Conservation (phyloP, 768 basidiomycete species). For the Amylocystis lapponica region DNA sequence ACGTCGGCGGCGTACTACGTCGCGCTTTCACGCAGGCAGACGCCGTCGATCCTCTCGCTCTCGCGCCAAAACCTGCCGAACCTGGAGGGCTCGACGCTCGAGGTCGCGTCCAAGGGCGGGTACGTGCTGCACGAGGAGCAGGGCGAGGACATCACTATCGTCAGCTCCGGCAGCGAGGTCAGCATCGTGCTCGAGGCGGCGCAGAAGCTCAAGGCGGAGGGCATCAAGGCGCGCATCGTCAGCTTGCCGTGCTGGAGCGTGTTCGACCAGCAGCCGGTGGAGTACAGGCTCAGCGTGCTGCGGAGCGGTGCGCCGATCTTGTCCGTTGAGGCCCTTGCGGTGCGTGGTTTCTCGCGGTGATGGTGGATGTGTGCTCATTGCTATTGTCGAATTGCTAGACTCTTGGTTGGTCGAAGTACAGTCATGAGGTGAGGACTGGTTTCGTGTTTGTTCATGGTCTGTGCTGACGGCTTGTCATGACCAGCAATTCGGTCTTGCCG, state of each 20-base stretch:
- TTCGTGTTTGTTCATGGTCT: too few species aligned
- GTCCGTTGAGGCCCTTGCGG: constrained; percentile 77
- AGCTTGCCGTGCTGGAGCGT: constrained; percentile 87
- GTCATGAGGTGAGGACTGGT: constrained; percentile 58
- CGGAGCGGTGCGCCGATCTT: constrained; percentile 87
- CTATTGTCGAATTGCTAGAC: too few species aligned
- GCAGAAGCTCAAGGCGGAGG: constrained; percentile 67
- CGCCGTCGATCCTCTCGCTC: constrained; percentile 78
- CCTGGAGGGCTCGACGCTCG: constrained; percentile 81
- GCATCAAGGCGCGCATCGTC: constrained; percentile 77
- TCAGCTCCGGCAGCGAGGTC: constrained; percentile 88
- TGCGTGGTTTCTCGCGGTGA: constrained; percentile 32
- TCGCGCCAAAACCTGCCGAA: constrained; percentile 93
- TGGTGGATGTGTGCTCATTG: too few species aligned
- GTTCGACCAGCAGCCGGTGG: constrained; percentile 75
- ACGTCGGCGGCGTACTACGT: constrained; percentile 89
- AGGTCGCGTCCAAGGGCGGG: constrained; percentile 77
- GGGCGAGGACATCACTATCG: constrained; percentile 82
- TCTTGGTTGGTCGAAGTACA: constrained; percentile 84
- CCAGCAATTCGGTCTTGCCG: constrained; percentile 64
- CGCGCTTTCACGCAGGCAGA: constrained; percentile 66
- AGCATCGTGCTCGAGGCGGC: constrained; percentile 84
- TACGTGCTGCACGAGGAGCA: constrained; percentile 83
- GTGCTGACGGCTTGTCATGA: constrained; percentile 9
- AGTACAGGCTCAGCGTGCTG: constrained; percentile 80